Evolutionary conservation across 2,329 filamentous ascomycete species (phyloP).

Genomic region (Colletotrichum karsti): DNA sequence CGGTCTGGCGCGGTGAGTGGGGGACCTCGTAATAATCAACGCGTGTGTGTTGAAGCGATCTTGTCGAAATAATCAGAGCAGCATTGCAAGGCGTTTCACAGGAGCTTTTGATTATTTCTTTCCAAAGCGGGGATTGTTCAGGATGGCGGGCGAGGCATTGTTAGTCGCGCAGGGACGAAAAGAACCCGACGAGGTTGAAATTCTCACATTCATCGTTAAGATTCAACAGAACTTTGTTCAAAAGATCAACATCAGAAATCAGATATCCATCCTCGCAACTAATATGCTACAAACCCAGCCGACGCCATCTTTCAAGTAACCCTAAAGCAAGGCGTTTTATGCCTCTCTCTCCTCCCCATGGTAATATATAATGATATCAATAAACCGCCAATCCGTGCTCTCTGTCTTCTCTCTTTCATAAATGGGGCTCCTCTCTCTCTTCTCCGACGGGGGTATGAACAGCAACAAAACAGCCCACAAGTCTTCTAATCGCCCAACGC

Average conservation of each 20-base stretch:
- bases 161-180: neutral
- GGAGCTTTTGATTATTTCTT: no score
- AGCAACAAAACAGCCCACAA: neutral
- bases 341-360: neutral
- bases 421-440: no score
- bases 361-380: neutral
- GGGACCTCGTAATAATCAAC: neutral
- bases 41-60: no score
- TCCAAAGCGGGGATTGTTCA: neutral
- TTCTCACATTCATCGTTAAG: no score
- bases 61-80: neutral
- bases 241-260: neutral
- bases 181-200: no score
- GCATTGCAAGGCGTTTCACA: constrained; percentile 47
- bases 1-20: constrained; percentile 17
- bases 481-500: neutral
- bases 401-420: neutral
- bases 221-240: neutral
- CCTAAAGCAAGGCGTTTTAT: neutral
- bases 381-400: neutral
- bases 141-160: neutral
- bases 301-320: neutral
- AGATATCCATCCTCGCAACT: neutral
- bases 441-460: constrained; percentile 22
- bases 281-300: neutral